Evolutionary conservation across 306 rosid species (phyloP), one percentile per base, ranked within the genome.

Genomic region (Senna siamea): DNA sequence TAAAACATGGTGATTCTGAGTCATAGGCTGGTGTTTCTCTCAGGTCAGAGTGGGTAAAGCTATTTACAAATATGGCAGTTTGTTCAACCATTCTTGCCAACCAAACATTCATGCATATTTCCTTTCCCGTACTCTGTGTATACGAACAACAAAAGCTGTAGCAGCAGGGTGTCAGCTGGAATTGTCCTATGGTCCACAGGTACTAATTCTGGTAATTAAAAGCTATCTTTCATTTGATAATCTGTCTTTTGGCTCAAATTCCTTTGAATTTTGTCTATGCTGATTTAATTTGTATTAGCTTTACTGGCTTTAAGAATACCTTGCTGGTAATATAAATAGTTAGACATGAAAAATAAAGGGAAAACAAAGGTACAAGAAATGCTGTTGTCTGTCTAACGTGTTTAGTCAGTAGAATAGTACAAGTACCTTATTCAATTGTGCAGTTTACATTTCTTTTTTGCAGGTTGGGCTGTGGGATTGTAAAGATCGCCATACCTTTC

Each of bases 151-250:
- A 66, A 80, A 85, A 66, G 69, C 37, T 74, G 84, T 87, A 30
- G 28, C 90, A 30, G 79, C 84, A 22, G 96, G 89, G 61, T 63
- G 77, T 82, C 83, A 87, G 74, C 84, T 90, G 72, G 98, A 90
- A 74, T 67, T 93, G 77, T 93, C 98, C 48, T 93, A 93, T 76
- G 96, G 98, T 81, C 98, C 96, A 58, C 96, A 93, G 96, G 98
- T 90, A 84, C 73, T 74, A 61, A 30, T 79, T 59, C 48, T 62
- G 22, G 70, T n/a, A 52, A 70, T 60, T 74, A 69, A 74, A 64
- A 76, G 41, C 54, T 59, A 67, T 38, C 40, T 66, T 66, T 48
- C 56, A 64, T 47, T 68, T 67, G 59, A 50, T 40, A 43, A n/a
- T 67, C 51, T n/a, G 50, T 56, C 41, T 50, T 59, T 79, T 53